Conservation (phyloP, 371 early-diverging fungal species). For the Mortierella sp. region DNA sequence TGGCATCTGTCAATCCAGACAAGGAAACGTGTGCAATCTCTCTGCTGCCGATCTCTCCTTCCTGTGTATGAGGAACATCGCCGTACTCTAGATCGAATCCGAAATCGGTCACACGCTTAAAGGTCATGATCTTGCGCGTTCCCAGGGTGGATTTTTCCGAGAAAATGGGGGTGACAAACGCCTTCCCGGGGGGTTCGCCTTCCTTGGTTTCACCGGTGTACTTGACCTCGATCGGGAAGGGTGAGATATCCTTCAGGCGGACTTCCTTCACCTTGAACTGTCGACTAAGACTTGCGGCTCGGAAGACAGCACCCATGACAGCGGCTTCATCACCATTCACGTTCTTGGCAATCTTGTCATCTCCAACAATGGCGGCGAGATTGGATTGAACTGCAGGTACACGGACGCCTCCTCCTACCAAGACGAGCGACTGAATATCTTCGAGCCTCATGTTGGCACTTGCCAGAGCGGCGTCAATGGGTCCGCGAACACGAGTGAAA, state of each 20-base stretch:
- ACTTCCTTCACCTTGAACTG: constrained; percentile 91
- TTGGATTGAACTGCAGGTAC: constrained; percentile 84
- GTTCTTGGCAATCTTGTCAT: constrained; percentile 89
- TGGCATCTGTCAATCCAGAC: constrained; percentile 76
- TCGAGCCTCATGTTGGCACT: constrained; percentile 73
- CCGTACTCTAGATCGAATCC: constrained; percentile 77
- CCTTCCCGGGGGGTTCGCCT: constrained; percentile 26
- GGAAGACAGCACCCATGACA: constrained; percentile 93
- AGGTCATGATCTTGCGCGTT: constrained; percentile 85
- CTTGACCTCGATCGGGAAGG: constrained; percentile 79
- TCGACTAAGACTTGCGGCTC: constrained; percentile 86
- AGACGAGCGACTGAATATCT: constrained; percentile 85
- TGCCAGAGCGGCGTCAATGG: constrained; percentile 76
- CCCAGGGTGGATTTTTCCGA: constrained; percentile 73
- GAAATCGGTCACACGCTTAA: constrained; percentile 85
- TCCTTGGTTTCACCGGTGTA: constrained; percentile 74
- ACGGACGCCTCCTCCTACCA: constrained; percentile 96
- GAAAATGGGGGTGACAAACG: constrained; percentile 68
- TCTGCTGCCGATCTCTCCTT: constrained; percentile 48
- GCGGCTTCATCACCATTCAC: constrained; percentile 97
- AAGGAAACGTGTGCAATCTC: constrained; percentile 74
- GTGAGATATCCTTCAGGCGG: constrained; percentile 82
- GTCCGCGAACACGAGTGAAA: constrained; percentile 73
- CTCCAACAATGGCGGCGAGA: constrained; percentile 79
- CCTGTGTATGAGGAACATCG: constrained; percentile 52